Base-by-base conservation (phyloP, 2,329 filamentous ascomycete genomes). In the Raffaelea ambrosiae region DNA sequence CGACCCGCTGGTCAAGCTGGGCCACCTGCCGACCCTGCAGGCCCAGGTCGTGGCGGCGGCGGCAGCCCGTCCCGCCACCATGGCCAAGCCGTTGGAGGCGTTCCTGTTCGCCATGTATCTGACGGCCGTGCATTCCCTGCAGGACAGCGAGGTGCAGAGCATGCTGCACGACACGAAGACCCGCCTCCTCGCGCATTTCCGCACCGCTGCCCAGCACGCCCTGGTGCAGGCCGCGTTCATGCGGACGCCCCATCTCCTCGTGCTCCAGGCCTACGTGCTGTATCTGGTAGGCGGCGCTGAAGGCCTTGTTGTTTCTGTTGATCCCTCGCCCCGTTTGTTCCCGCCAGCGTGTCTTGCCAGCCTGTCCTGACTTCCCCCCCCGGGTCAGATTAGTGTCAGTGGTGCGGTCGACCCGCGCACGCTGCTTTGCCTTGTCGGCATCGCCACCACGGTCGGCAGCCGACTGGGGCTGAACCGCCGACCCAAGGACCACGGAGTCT, bases 401-500 rank as follows among this genome's bases (percentile, higher is more conserved):
- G 31, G 31, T 33, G 31, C 31, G 9, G 31, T 33, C 31, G 31
- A 33, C 31, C 31, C 11, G 43, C 56, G 1, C 54, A 58, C 13
- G 55, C 61, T 1, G 59, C 61, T 5, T 61, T 54, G 0, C 0
- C 38, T 62, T 0, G 50, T 53, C 0, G 52, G 50, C 1, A 47
- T 51, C 1, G 58, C 57, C 0, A 46, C 60, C 2, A 43, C 55
- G 3, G 21, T 56, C 1, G 55, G 51, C 2, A 53, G 58, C 13
- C 58, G 55, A 18, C 60, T 70, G 36, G 66, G 67, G 10, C 53
- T 70, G 40, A 61, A 67, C 36, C 59, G 61, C 4, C 64, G 68
- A 29, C 61, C 59, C 18, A 9, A 61, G 20, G 67, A 76, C 50
- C 76, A 76, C 52, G 63, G 64, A 21, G 62, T 77, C 2, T 55